Evolutionary conservation across 108 stramenopile genomes (phyloP), one percentile per base, ranked within the genome.

Genomic region (Nitzschia inconspicua): DNA sequence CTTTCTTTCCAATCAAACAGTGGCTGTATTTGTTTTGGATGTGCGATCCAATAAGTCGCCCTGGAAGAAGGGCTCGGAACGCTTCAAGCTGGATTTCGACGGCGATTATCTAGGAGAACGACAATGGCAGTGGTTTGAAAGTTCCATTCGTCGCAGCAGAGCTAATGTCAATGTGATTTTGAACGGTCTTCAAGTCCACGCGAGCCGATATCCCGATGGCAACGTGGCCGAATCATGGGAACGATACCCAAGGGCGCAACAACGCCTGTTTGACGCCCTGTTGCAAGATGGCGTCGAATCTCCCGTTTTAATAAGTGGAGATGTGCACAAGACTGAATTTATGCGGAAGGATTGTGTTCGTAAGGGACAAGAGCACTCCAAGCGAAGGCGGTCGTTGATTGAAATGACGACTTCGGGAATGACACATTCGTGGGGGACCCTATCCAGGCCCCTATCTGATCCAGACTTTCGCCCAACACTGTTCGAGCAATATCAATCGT

Each of bases 291-390:
- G 55, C 3, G 82, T 61, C 2, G 36, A 31, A 9, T 71, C 80
- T 29, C 84, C 84, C 16, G 75, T 93, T 22, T 41, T 89, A 23
- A 70, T 93, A 4, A 73, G 61, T 35, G 92, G 92, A 5, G 92
- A 93, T 69, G 87, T 93, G 4, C 91, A 93, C 66, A 83, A 85
- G 79, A 58, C 75, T 23, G 83, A 93, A 60, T 42, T 93, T 22
- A 32, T 82, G 47, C 66, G 86, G 16, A 85, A 82, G 55, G 84
- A 86, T 50, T 86, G 85, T 48, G n/a, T n/a, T n/a, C n/a, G n/a
- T n/a, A n/a, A n/a, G n/a, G n/a, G n/a, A n/a, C n/a, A n/a, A n/a
- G n/a, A n/a, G n/a, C n/a, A n/a, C n/a, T n/a, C n/a, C n/a, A n/a
- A n/a, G n/a, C n/a, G n/a, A n/a, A n/a, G n/a, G n/a, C n/a, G n/a